These are phyloP conservation scores for Pulicaria dysenterica DNA, from an alignment of 129 eudicot genomes.

Conservation along the genomic window DNA sequence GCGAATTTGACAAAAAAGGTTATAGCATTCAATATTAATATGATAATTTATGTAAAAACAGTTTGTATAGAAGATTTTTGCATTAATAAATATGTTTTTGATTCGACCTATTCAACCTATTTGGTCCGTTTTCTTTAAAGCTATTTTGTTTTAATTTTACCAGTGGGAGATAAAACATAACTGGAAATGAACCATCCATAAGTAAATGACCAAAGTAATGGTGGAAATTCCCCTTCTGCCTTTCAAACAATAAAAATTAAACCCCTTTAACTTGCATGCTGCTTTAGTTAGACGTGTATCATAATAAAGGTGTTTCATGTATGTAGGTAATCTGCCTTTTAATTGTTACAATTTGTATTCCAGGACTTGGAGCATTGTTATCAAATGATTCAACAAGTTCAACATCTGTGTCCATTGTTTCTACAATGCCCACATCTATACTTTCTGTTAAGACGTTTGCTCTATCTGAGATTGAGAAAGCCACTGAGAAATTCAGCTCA, in stretches of 20 bases:
- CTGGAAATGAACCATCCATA: not conserved
- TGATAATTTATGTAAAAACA: not conserved
- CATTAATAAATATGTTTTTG: not conserved
- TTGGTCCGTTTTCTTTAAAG: not conserved
- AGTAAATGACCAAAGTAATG: not conserved
- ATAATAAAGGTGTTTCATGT: not conserved
- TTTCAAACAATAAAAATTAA: not conserved
- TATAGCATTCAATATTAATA: not conserved
- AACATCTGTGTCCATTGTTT: constrained; percentile 47
- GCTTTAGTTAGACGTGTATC: not conserved
- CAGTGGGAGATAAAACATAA: not conserved
- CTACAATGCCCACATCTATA: constrained; percentile 67
- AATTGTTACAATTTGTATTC: constrained; percentile 16
- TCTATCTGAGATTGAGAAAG: constrained; percentile 47
- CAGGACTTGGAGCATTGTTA: constrained; percentile 69
- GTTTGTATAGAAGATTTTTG: not conserved
- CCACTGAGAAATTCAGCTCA: constrained; percentile 35
- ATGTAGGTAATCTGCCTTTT: not conserved
- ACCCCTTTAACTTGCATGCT: not conserved
- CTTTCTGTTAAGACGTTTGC: constrained; percentile 76
- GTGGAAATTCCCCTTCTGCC: not conserved
- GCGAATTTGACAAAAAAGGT: not conserved
- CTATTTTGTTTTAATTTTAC: not conserved
- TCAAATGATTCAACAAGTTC: constrained; percentile 71
- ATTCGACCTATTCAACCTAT: not conserved